These are phyloP conservation scores for Rhodotorula toruloides DNA, from an alignment of 768 basidiomycete species.

Conservation along the genomic window DNA sequence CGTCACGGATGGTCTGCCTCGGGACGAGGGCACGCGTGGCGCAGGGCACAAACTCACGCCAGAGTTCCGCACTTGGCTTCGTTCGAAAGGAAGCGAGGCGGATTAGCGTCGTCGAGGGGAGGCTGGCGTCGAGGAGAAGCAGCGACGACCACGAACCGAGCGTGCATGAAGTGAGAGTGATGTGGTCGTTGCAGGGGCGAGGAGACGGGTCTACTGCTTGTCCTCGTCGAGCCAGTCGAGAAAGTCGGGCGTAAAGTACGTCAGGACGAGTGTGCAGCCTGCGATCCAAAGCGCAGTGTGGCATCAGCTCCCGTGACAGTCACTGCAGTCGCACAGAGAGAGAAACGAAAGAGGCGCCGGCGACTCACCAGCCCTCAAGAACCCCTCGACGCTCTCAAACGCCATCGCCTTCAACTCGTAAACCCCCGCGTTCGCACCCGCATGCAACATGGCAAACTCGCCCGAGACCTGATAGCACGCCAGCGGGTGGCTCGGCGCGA, in stretches of 20 bases:
- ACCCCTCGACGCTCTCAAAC: conserved; percentile 83
- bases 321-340: neutral
- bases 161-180: neutral
- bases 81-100: too few relatives aligned
- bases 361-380: conserved; percentile 72
- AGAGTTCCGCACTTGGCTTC: too few relatives aligned
- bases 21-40: too few relatives aligned
- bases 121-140: too few relatives aligned
- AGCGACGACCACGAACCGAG: neutral
- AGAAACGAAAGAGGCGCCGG: conserved; percentile 21
- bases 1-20: too few relatives aligned
- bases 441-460: conserved; percentile 94
- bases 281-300: neutral
- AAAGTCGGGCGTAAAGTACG: conserved; percentile 96
- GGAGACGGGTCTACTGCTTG: neutral
- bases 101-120: too few relatives aligned
- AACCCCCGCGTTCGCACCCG: conserved; percentile 88
- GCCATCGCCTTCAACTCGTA: conserved; percentile 89
- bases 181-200: neutral
- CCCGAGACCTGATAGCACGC: conserved; percentile 97
- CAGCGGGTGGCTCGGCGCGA: conserved; percentile 81
- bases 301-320: neutral
- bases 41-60: too few relatives aligned
- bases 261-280: conserved; percentile 80
- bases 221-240: conserved; percentile 55